Percentiles rank a stretch among this genome's conserved stretches.
Evolutionary conservation across 2,329 filamentous ascomycete genomes (phyloP).

Genomic region (Thermothelomyces thermophilus): DNA sequence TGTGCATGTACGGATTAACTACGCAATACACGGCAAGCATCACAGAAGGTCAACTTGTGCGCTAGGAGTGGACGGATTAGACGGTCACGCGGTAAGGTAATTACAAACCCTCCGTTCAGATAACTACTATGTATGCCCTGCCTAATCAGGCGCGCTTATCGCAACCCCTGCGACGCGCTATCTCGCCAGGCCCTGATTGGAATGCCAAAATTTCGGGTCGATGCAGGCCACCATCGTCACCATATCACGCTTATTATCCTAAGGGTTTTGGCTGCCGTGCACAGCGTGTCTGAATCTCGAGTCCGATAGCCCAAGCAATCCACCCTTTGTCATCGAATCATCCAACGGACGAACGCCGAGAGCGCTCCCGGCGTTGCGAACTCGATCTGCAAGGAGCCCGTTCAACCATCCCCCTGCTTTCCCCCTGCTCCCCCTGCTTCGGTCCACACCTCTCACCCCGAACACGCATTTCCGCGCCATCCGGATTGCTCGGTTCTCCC

Average conservation of each 20-base stretch:
- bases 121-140: too few relatives aligned
- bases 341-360: neutral
- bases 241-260: constrained; percentile 9
- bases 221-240: constrained; percentile 8
- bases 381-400: neutral
- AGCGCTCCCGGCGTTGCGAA: neutral
- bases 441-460: neutral
- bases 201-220: constrained; percentile 10
- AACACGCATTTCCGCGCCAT: constrained; percentile 9
- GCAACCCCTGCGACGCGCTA: neutral
- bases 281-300: neutral
- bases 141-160: neutral
- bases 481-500: constrained; percentile 13
- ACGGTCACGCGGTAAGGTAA: too few relatives aligned
- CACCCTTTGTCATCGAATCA: neutral
- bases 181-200: neutral
- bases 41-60: too few relatives aligned
- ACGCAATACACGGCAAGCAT: too few relatives aligned
- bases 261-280: neutral
- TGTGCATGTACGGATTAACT: too few relatives aligned
- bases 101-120: too few relatives aligned
- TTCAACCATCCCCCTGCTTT: too few relatives aligned
- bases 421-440: neutral
- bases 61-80: too few relatives aligned
- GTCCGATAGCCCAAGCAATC: constrained; percentile 8